Evolutionary conservation across 2,329 filamentous ascomycete genomes (phyloP), one percentile per base, ranked within the genome.

Genomic region (Aspergillus sp.): DNA sequence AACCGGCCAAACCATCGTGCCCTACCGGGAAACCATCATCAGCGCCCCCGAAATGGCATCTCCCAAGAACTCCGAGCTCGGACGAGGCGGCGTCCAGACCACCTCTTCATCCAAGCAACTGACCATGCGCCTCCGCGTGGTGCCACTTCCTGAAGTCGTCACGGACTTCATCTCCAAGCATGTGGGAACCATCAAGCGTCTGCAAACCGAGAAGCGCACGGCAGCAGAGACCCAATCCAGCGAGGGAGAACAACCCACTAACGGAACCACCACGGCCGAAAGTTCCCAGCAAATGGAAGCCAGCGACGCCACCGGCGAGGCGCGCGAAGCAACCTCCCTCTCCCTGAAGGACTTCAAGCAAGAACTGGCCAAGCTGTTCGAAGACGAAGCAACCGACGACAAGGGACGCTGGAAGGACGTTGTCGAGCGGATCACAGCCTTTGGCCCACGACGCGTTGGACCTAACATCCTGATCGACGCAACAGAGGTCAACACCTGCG

Each of bases 21-120:
- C 95, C 0, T 99, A 96, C 76, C 85, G 93, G 59, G 95, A 99
- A 78, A 95, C 92, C 0, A 96, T 96, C 60, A 88, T 97, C 42
- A 85, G 86, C 25, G 90, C 89, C 0, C 86, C 92, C 39, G 95
- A 99, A 76, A 99, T 99, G 95, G 88, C 92, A 23, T 88, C 92
- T 1, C 90, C 92, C 0, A 91, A 84, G 61, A 91, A 96, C 75
- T 89, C 93, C 65, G 91, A 96, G 11, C 82, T 97, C 17, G 93
- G 93, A 1, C 85, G 95, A 71, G 95, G 95, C 50, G 89, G 86
- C 0, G 88, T 96, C 0, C 80, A 92, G 23, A 86, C 86, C 4
- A 82, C 87, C 8, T 96, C 92, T 0, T 88, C 88, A 61, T 96
- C 92, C 30, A 96, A 96, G 75, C 92, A 96, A 68, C 84, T 96